Evolutionary conservation across 2,329 filamentous ascomycete genomes (phyloP), one percentile per base, ranked within the genome.

Genomic region (Cadophora malorum): DNA sequence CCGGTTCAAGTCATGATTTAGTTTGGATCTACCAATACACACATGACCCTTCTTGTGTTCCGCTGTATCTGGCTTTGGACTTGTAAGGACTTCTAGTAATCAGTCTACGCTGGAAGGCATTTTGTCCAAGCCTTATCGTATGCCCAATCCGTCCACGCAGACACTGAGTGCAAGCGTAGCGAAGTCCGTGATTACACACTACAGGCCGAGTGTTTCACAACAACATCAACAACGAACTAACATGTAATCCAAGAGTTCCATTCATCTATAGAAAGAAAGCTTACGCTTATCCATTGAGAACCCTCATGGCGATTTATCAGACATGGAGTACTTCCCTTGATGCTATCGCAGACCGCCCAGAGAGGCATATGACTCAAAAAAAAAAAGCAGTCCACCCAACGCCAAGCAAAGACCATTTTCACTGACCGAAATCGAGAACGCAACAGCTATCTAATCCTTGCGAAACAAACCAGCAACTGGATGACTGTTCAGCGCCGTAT

Each of bases 401-500:
- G 50, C 50, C 50, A 16, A 4, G 7, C 25, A 53, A 28, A 53
- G 23, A 53, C 3, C 50, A 38, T 38, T 16, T 31, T 12, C 41
- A 45, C 3, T 2, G 41, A 5, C 5, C 28, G 28, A 3, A 28
- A 28, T 28, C 28, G 28, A 28, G 28, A 28, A 28, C 28, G 28
- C 5, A 28, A 5, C 35, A 9, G 4, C 35, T 10, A 14, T 49
- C 45, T 21, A 49, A 21, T 21, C n/a, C 45, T 49, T 21, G 3
- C 52, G 25, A 55, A 55, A 33, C 12, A 28, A n/a, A 5, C 25
- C 52, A 19, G 52, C 25, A 33, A 55, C 52, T 1, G 52, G 52
- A 55, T 55, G 52, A 19, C 23, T 31, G 14, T 55, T 55, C 52
- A 55, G 16, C 12, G 52, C 52, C 28, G 52, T 55, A n/a, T 55